phyloP scores from a whole-genome alignment of 257 asterid species.

The Nicotiana sylvestris region DNA sequence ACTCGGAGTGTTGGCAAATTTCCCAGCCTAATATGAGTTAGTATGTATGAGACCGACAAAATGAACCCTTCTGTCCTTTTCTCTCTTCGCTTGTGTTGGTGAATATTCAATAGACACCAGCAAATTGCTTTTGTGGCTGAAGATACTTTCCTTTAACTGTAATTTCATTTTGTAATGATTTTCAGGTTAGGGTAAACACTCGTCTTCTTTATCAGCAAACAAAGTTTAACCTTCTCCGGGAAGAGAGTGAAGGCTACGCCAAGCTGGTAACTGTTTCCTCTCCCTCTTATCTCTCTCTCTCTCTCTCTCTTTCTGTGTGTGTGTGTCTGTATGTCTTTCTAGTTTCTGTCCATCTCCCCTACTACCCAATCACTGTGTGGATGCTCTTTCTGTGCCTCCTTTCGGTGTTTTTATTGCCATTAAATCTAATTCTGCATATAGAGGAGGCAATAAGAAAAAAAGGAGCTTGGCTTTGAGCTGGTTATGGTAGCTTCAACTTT shows the following conservation, averaged over 20 bases:
- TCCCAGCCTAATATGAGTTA: background rate
- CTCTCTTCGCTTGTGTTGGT: background rate
- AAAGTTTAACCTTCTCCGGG: conserved; percentile 93
- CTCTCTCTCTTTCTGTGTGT: too few species aligned
- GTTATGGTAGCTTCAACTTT: background rate
- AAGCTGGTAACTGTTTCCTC: conserved; percentile 61
- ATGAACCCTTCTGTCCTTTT: background rate
- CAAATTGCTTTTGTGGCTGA: background rate
- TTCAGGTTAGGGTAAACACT: conserved; percentile 97
- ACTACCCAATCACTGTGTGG: background rate
- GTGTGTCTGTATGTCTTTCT: background rate
- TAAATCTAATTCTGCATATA: background rate
- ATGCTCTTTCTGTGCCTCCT: conserved; percentile 13
- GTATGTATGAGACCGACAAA: background rate
- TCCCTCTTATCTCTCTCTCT: background rate
- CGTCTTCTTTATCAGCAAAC: conserved; percentile 99
- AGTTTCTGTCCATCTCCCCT: background rate
- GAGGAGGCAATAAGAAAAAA: background rate
- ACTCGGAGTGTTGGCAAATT: background rate
- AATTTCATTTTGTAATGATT: conserved; percentile 11
- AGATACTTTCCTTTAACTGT: background rate
- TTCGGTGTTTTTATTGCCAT: background rate
- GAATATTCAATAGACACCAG: background rate
- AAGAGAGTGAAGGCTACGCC: conserved; percentile 99
- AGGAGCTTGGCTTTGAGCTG: conserved; percentile 7